Evolutionary conservation across 2,329 filamentous ascomycete genomes (phyloP), one percentile per base, ranked within the genome.

Genomic region (Didymella exigua): DNA sequence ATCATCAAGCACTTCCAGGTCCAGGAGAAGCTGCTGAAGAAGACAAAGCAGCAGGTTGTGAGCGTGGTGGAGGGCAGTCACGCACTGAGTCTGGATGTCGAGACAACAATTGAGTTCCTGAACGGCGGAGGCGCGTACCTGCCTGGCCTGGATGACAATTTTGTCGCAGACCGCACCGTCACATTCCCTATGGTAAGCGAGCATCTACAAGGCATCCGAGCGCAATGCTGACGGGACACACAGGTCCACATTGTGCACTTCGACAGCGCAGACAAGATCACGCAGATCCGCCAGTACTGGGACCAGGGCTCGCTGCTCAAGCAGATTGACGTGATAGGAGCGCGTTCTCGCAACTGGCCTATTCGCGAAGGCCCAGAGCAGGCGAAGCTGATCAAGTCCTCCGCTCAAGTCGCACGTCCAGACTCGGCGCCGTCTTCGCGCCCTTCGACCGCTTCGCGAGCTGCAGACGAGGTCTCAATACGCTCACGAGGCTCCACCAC

Each of bases 231-330:
- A 68, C 61, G 34, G 55, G 42, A 26, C 10, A 21, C 29, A 16
- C 60, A 76, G 74, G 61, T 76, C 24, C 95, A 99, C 79, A 87
- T 98, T 61, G 93, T 99, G 63, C 85, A 86, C 54, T 96, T 97
- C 76, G 85, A 96, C 75, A 73, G 76, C 62, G 77, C 88, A 41
- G 85, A 86, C 73, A 92, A 91, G 78, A 97, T 99, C 72, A 76
- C 84, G 56, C 91, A 95, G 75, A 90, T 98, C 61, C 90, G 93
- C 65, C 86, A 93, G 65, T 91, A 89, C 74, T 99, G 95, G 95
- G 95, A 99, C 74, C 95, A 99, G 76, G 93, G 88, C 58, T 89
- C 91, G 49, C 84, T 99, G 34, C 84, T 99, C 63, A 98, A 95
- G 79, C 89, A 96, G 75, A 84, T 97, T 61, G 93, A 97, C 59